phyloP scores from a whole-genome alignment of 2,329 filamentous ascomycete genomes.

The Mariannaea sp. region DNA sequence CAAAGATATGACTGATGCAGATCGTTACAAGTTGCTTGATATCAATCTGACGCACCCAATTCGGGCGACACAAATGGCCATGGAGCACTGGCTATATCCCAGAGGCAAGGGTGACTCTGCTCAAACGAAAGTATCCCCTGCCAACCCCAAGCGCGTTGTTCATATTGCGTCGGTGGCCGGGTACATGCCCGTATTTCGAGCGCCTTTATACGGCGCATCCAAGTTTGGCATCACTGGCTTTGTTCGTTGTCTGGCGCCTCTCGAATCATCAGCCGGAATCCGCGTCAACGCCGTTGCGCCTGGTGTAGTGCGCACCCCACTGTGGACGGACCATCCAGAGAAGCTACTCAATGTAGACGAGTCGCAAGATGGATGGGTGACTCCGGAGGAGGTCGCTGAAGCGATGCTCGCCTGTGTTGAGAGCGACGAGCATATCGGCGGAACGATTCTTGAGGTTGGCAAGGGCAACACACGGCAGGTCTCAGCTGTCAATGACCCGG shows the following conservation, averaged over 20 bases:
- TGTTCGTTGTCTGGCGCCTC: conserved; percentile 45
- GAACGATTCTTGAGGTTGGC: conserved; percentile 50
- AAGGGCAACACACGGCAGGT: conserved; percentile 41
- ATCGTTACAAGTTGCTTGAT: conserved; percentile 44
- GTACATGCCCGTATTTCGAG: conserved; percentile 41
- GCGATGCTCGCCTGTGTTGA: conserved; percentile 50
- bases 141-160: conserved; percentile 44
- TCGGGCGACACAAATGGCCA: conserved; percentile 46
- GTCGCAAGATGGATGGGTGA: conserved; percentile 46
- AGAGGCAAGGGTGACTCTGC: not conserved
- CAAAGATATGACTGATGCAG: conserved; percentile 37
- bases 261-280: conserved; percentile 44
- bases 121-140: conserved; percentile 22
- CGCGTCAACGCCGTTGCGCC: conserved; percentile 52
- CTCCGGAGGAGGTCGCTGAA: conserved; percentile 48
- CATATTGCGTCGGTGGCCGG: conserved; percentile 47
- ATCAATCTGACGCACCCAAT: conserved; percentile 51
- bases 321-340: conserved; percentile 52
- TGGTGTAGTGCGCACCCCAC: conserved; percentile 49
- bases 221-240: conserved; percentile 48
- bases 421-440: conserved; percentile 42
- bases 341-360: conserved; percentile 46
- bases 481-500: conserved; percentile 44
- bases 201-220: conserved; percentile 47
- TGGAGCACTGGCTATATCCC: conserved; percentile 45